A percentile compares a stretch with the other conserved stretches of the same genome.
phyloP scores from a whole-genome alignment of 495 filamentous ascomycete species.

The Pyronema domesticum region DNA sequence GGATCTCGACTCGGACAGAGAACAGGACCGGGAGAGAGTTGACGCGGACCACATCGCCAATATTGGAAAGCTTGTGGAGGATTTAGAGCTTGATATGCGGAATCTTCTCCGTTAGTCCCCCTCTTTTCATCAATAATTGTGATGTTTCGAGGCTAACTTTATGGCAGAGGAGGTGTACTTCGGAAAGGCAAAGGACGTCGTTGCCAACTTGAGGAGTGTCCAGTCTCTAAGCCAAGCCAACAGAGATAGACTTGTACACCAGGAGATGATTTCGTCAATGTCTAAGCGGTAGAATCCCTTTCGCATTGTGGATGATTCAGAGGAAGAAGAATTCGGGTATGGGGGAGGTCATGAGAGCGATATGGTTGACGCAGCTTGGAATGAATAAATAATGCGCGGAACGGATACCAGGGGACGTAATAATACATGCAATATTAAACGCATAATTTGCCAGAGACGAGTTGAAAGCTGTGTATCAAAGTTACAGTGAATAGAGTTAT shows the following conservation, averaged over 20 bases:
- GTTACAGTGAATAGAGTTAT: too few species aligned
- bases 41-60: constrained; percentile 92
- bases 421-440: too few species aligned
- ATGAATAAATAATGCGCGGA: too few species aligned
- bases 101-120: constrained; percentile 59
- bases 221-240: constrained; percentile 68
- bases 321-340: neutral
- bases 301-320: neutral
- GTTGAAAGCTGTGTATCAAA: too few species aligned
- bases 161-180: constrained; percentile 85
- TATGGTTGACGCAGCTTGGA: too few species aligned
- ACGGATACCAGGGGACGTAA: too few species aligned
- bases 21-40: neutral
- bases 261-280: constrained; percentile 79
- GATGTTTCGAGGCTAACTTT: constrained; percentile 5
- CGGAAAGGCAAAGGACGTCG: constrained; percentile 96
- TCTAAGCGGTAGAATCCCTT: constrained; percentile 1
- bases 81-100: constrained; percentile 99
- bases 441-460: too few species aligned
- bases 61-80: constrained; percentile 81
- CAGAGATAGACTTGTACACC: constrained; percentile 67
- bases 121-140: neutral
- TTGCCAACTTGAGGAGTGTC: constrained; percentile 92
- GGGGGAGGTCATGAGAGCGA: neutral
- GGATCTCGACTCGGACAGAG: neutral